Percentiles rank a stretch among this genome's conserved stretches.
These are phyloP conservation scores for Syncephalastrum contaminatum DNA, from an alignment of 371 early-diverging fungal genomes.

Conservation along the genomic window DNA sequence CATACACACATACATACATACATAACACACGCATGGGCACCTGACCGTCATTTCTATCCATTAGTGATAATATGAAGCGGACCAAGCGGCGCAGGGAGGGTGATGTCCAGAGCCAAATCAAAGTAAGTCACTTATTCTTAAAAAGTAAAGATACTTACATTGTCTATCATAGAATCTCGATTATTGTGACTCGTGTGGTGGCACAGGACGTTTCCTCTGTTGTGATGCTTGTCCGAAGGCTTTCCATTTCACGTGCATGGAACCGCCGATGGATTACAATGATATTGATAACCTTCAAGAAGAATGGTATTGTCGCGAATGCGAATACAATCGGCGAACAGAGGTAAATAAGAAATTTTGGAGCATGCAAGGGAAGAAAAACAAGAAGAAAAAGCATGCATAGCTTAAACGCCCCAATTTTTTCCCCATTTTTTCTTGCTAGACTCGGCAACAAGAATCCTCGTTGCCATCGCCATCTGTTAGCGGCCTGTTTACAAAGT, in stretches of 20 bases:
- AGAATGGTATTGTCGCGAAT: slow-evolving; percentile 70
- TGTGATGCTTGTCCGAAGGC: slow-evolving; percentile 76
- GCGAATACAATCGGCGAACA: slow-evolving; percentile 33
- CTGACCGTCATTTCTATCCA: no score
- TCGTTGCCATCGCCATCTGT: no score
- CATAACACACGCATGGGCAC: no score
- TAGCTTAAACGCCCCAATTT: background rate
- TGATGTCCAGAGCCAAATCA: background rate
- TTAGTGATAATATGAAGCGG: no score
- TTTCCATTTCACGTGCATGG: slow-evolving; percentile 72
- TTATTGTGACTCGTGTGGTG: slow-evolving; percentile 65
- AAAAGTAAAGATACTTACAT: background rate
- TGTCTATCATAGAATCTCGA: slow-evolving; percentile 54
- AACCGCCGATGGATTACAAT: slow-evolving; percentile 64
- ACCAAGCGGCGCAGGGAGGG: no score
- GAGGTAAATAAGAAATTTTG: no score
- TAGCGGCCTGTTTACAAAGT: slow-evolving; percentile 33
- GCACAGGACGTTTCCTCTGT: slow-evolving; percentile 65
- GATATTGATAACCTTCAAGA: slow-evolving; percentile 48
- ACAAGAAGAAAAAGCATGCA: background rate
- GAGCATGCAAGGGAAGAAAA: slow-evolving; percentile 19
- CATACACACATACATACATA: no score
- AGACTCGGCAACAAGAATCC: no score
- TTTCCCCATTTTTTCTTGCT: background rate
- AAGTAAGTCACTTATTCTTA: background rate